Evolutionary conservation across 192 early-diverging fungal genomes (phyloP).

Genomic region (Pilaira anomala): DNA sequence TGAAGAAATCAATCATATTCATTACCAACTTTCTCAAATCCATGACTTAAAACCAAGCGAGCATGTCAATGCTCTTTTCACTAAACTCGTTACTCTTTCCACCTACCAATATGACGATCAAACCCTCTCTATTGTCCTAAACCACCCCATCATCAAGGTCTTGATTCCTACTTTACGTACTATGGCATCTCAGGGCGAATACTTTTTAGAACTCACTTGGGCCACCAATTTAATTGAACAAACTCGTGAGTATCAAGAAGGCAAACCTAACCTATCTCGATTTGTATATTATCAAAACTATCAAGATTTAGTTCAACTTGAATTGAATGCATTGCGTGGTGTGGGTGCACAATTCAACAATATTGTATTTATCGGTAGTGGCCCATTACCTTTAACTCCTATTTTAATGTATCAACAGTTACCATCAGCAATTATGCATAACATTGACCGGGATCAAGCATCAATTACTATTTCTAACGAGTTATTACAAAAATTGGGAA

Average conservation of each 20-base stretch:
- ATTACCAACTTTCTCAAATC: background rate
- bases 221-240: background rate
- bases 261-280: background rate
- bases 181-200: slow-evolving; percentile 25
- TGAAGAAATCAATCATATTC: background rate
- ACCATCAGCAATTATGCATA: slow-evolving; percentile 7
- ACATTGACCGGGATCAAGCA: slow-evolving; percentile 16
- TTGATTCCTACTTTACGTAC: slow-evolving; percentile 8
- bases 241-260: background rate
- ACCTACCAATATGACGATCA: slow-evolving; percentile 5
- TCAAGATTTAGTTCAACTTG: slow-evolving; percentile 19
- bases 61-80: slow-evolving; percentile 22
- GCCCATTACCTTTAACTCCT: slow-evolving; percentile 28
- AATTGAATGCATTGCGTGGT: slow-evolving; percentile 20
- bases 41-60: background rate
- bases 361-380: slow-evolving; percentile 28
- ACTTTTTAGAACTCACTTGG: slow-evolving; percentile 23
- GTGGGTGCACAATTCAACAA: slow-evolving; percentile 1
- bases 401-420: slow-evolving; percentile 16
- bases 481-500: background rate
- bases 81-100: slow-evolving; percentile 22
- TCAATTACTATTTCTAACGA: slow-evolving; percentile 9
- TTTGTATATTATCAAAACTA: slow-evolving; percentile 34
- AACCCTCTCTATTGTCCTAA: background rate
- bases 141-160: background rate